These are phyloP conservation scores for Quercus suber DNA, from an alignment of 306 rosid genomes.

Conservation along the genomic window DNA sequence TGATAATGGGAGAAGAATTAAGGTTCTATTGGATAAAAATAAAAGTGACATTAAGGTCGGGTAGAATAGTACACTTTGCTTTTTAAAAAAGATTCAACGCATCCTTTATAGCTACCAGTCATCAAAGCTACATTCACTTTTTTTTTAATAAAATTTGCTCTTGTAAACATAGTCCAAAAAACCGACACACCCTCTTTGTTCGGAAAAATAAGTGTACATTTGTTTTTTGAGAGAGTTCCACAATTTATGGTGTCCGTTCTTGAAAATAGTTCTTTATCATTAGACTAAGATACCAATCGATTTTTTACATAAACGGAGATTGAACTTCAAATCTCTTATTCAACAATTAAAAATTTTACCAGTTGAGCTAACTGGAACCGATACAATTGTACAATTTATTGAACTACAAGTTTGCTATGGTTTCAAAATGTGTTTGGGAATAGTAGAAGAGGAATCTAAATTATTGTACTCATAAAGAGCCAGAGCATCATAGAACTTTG, in stretches of 20 bases:
- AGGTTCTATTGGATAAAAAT: slow-evolving; percentile 4
- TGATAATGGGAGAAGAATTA: neutral
- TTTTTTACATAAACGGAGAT: fast-evolving
- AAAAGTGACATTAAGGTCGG: neutral
- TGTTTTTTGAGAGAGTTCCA: neutral
- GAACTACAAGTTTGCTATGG: neutral
- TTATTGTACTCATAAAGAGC: neutral
- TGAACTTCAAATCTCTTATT: too few species aligned
- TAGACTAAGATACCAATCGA: too few species aligned
- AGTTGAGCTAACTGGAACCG: fast-evolving
- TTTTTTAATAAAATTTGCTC: neutral
- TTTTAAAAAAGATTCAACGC: neutral
- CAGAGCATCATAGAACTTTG: too few species aligned
- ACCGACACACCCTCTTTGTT: too few species aligned
- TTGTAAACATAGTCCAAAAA: neutral
- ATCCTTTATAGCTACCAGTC: slow-evolving; percentile 11
- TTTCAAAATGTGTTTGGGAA: neutral
- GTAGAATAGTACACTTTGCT: neutral
- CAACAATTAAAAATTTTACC: too few species aligned
- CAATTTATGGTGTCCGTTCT: fast-evolving
- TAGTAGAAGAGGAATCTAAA: neutral
- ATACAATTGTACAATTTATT: neutral
- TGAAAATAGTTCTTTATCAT: fast-evolving
- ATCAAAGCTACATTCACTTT: neutral
- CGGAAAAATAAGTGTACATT: too few species aligned